Base-by-base conservation (phyloP, 352 stramenopile genomes). In the Plasmopara halstedii region DNA sequence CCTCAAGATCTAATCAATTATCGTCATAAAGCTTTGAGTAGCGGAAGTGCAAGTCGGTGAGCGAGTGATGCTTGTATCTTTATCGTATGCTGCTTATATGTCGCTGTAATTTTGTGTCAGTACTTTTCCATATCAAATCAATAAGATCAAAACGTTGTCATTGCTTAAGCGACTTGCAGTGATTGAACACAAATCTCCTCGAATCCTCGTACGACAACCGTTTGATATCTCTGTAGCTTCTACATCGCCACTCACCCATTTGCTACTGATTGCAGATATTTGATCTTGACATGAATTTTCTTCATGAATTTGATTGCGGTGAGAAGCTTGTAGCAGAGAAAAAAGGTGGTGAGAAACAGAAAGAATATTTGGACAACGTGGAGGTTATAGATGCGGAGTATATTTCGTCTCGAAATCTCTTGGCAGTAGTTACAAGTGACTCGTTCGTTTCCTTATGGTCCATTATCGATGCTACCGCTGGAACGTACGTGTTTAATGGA, bases 101-200 rank as follows among this genome's bases (percentile, higher is more conserved):
- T 29, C 39, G 6, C 11, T 18, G 18, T 20, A 29, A 38, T 4
- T 33, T 40, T 13, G 6, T 46, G 11, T 19, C 27, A 85, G 73
- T 7, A 64, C 51, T 5, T 87, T 88, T 62, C 59, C 73, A 17
- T 88, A 88, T 46, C 75, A 84, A 38, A 68, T 88, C 13, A 67
- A 50, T 31, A 66, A 64, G 29, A 60, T 88, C 11, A 72, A 74
- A 23, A 36, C 57, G 1, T 74, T 88, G 17, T 29, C 45, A 2
- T 37, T 55, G 5, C 46, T 88, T n/a, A 71, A 77, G 14, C 62
- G 74, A 2, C 56, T 85, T 26, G 70, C 64, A 20, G 63, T 88
- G 22, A 63, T 88, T 23, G 70, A 88, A 45, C 65, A 74, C 62
- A 81, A 84, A 22, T 80, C 62, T 17, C 46, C 66, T 0, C 43